Conservation (phyloP, 2,329 filamentous ascomycete genomes). For the Penicillium sumatraense region DNA sequence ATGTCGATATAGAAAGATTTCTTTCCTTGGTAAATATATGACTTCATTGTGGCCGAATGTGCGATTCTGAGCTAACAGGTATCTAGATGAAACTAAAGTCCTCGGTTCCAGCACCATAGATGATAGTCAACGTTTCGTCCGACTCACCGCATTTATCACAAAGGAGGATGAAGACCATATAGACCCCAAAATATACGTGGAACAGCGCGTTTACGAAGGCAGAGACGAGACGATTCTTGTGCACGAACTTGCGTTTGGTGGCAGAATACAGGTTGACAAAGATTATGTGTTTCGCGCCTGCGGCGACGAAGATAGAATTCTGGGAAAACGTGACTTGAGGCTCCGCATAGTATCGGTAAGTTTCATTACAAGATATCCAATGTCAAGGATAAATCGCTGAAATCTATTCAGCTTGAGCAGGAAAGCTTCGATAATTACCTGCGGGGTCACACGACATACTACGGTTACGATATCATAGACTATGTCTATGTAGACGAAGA, state of each 20-base stretch:
- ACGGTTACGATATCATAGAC: constrained; percentile 19
- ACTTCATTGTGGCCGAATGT: neutral
- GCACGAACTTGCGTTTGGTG: constrained; percentile 19
- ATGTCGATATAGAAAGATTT: constrained; percentile 20
- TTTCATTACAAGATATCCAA: constrained; percentile 2
- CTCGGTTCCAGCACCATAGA: constrained; percentile 3
- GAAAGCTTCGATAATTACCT: constrained; percentile 13
- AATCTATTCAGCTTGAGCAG: constrained; percentile 16
- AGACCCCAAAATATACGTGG: constrained; percentile 20
- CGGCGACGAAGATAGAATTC: constrained; percentile 19
- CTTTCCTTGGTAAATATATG: constrained; percentile 16
- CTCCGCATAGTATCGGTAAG: constrained; percentile 20
- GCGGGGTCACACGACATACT: constrained; percentile 16
- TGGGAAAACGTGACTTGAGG: constrained; percentile 20
- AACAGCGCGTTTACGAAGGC: constrained; percentile 17
- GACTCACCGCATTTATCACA: constrained; percentile 13
- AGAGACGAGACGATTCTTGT: constrained; percentile 12
- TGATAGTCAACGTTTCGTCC: neutral
- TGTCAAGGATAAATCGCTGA: constrained; percentile 5
- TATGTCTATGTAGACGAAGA: constrained; percentile 6
- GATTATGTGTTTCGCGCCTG: constrained; percentile 22
- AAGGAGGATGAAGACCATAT: constrained; percentile 6
- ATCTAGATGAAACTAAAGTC: constrained; percentile 10
- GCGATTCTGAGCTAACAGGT: constrained; percentile 1
- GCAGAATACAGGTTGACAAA: constrained; percentile 11